Percentiles rank a stretch among this genome's conserved stretches.
Conservation (phyloP, 169 alveolate genomes). For the Amoebophrya sp. region DNA sequence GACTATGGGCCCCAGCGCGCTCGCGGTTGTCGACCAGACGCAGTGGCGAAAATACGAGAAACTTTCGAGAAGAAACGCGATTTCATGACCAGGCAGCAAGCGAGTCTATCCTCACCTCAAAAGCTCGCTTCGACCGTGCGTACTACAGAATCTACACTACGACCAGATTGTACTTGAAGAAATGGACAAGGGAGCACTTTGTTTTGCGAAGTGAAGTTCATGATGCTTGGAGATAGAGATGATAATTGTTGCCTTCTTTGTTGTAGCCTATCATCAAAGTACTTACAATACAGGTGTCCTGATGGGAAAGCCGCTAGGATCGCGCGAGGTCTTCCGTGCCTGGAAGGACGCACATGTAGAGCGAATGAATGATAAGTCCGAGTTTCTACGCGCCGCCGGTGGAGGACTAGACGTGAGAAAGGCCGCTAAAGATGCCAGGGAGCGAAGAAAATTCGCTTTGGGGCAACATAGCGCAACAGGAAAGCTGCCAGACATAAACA, state of each 20-base stretch:
- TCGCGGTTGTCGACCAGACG: not conserved
- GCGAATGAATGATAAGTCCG: not conserved
- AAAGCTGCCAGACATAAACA: not conserved
- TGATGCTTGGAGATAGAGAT: no score
- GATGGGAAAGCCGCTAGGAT: not conserved
- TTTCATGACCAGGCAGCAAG: not conserved
- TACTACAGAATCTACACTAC: no score
- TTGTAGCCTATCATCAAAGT: no score
- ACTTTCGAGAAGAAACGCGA: not conserved
- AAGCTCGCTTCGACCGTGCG: not conserved
- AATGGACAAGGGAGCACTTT: no score
- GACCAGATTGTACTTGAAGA: no score
- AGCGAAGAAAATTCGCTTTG: not conserved
- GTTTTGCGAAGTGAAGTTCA: no score
- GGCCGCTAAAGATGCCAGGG: not conserved
- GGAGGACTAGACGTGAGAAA: not conserved
- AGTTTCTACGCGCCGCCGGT: not conserved
- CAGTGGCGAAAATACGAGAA: not conserved
- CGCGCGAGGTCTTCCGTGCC: slow-evolving; percentile 6
- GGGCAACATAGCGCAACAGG: not conserved
- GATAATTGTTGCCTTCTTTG: no score
- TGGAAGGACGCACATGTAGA: not conserved
- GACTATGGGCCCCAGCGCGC: not conserved
- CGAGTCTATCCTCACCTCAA: not conserved
- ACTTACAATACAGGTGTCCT: no score